Conservation (phyloP, 148 eudicot species). For the Limonium bicolor region DNA sequence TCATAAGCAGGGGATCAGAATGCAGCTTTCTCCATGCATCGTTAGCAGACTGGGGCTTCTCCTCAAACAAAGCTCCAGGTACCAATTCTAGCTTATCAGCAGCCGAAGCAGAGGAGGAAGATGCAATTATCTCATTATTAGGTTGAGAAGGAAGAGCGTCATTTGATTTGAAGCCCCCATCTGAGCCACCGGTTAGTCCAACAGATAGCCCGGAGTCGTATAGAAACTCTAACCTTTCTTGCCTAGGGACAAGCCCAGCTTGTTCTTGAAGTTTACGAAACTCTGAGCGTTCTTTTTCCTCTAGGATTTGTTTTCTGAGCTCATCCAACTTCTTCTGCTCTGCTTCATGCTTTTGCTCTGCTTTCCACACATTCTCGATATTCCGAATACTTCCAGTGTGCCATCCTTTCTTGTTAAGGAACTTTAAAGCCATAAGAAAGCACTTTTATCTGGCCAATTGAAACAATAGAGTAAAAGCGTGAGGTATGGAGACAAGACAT, state of each 20-base stretch:
- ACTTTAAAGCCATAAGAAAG: conserved; percentile 94
- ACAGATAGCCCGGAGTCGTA: conserved; percentile 96
- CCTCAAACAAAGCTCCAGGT: conserved; percentile 94
- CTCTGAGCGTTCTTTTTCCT: conserved; percentile 76
- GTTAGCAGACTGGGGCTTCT: conserved; percentile 88
- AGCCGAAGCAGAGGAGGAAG: conserved; percentile 30
- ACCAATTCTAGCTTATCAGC: conserved; percentile 26
- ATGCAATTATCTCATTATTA: conserved; percentile 10
- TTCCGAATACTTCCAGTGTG: conserved; percentile 88
- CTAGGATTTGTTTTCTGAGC: conserved; percentile 77
- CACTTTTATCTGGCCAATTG: too few relatives aligned
- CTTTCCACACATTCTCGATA: conserved; percentile 96
- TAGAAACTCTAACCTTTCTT: conserved; percentile 86
- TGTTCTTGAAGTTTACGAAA: conserved; percentile 82
- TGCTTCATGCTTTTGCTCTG: conserved; percentile 80
- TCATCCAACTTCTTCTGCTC: conserved; percentile 83
- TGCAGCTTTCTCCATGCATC: conserved; percentile 99
- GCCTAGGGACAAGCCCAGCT: conserved; percentile 90
- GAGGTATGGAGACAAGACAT: too few relatives aligned
- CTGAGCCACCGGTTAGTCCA: conserved; percentile 52
- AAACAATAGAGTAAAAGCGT: too few relatives aligned
- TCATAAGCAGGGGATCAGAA: conserved; percentile 90
- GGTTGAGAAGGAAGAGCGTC: conserved; percentile 26
- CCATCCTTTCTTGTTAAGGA: conserved; percentile 98
- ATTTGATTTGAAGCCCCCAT: conserved; percentile 59